Conservation (phyloP, 2,329 filamentous ascomycete genomes). For the Paecilomyces dactylethromorphus region DNA sequence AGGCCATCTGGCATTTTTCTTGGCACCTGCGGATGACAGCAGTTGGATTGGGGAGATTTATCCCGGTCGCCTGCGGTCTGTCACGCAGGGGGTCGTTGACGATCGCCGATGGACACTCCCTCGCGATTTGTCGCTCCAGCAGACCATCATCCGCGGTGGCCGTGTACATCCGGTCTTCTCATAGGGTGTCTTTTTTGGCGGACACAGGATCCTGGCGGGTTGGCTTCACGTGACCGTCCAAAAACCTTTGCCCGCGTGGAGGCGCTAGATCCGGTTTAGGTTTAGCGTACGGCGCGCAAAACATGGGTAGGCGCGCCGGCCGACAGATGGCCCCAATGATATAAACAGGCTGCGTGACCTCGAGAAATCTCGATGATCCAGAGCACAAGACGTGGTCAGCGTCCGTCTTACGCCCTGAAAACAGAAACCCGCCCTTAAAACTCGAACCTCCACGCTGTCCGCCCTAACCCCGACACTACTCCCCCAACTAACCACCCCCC, state of each 20-base stretch:
- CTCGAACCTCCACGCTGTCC: not conserved
- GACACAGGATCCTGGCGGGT: not conserved
- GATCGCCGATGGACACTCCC: not conserved
- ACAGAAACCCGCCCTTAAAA: not conserved
- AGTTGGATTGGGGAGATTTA: not conserved
- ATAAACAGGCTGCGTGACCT: conserved; percentile 43
- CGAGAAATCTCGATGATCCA: conserved; percentile 20
- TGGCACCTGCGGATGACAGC: conserved; percentile 12
- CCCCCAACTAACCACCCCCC: not conserved
- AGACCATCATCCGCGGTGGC: too few relatives aligned
- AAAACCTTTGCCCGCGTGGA: conserved; percentile 20
- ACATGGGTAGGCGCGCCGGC: conserved; percentile 35
- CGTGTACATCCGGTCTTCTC: too few relatives aligned
- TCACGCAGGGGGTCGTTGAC: not conserved
- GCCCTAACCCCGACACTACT: not conserved
- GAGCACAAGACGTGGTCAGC: conserved; percentile 2
- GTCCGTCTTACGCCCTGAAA: not conserved
- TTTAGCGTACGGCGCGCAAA: conserved; percentile 27
- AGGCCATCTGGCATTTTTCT: conserved; percentile 31
- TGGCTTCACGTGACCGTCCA: conserved; percentile 18
- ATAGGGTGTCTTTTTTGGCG: not conserved
- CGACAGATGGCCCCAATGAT: conserved; percentile 35
- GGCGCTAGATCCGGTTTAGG: conserved; percentile 17
- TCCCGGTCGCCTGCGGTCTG: not conserved
- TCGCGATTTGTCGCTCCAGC: not conserved